Conservation (phyloP, 2,329 filamentous ascomycete genomes). For the Colletotrichum paranaense region DNA sequence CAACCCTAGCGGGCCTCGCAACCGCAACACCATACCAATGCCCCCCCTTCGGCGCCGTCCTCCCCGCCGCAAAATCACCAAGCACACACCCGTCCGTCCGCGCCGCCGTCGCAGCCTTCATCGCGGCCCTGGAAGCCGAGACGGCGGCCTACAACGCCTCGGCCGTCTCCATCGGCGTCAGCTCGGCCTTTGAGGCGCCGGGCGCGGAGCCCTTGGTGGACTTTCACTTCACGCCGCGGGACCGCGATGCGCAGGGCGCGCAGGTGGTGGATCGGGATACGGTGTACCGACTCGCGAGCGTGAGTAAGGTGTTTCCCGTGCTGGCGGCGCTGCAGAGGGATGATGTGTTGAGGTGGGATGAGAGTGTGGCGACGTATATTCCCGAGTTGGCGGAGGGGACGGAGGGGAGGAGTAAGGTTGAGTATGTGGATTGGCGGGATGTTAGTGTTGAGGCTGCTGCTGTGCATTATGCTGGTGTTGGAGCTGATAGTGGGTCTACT, state of each 20-base stretch:
- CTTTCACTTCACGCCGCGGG: constrained; percentile 40
- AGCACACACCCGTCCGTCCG: constrained; percentile 28
- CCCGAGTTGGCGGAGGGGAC: constrained; percentile 47
- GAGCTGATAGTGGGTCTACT: constrained; percentile 46
- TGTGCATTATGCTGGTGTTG: constrained; percentile 57
- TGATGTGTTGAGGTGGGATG: constrained; percentile 43
- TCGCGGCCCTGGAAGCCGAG: constrained; percentile 17
- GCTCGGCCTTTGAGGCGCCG: constrained; percentile 39
- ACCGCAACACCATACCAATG: constrained; percentile 23
- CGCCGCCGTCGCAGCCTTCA: constrained; percentile 21
- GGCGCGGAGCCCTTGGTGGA: constrained; percentile 41
- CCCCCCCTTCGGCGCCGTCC: constrained; percentile 31
- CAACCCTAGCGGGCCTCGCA: neutral
- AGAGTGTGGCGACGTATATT: constrained; percentile 57
- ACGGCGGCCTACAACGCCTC: constrained; percentile 37
- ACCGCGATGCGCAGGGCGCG: constrained; percentile 38
- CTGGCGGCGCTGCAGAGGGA: constrained; percentile 32
- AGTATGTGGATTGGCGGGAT: constrained; percentile 56
- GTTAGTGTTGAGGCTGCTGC: constrained; percentile 58
- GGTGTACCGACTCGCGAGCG: constrained; percentile 53
- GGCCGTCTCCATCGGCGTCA: constrained; percentile 42
- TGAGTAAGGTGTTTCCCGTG: constrained; percentile 50
- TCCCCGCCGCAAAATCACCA: constrained; percentile 22
- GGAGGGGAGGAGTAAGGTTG: constrained; percentile 40
- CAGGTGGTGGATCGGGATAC: constrained; percentile 44